Evolutionary conservation across 345 rosid species (phyloP), one percentile per base, ranked within the genome.

Genomic region (Draba incana): DNA sequence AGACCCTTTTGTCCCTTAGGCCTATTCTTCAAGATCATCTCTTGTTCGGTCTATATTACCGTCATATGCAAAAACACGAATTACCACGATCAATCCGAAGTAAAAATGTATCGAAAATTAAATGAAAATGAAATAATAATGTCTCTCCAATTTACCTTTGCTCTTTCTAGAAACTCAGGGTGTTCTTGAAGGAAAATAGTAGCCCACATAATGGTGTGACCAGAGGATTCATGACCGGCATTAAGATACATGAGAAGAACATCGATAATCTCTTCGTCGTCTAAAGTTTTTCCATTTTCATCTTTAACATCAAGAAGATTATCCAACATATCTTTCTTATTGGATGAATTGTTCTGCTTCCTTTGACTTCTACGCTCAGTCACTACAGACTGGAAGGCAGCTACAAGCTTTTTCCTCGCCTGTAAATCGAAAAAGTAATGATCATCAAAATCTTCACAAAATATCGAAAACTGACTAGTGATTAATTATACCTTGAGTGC

Each of bases 191-290:
- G 86, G 28, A 78, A 80, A 43, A 75, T 45, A 11, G 90, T 78
- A 9, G 94, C 85, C 97, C 97, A 90, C 90, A 90, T 92, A 2
- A 78, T 86, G 59, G 85, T 84, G 76, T 90, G 97, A 4, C 86
- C 96, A 3, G 97, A 90, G 53, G 98, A 92, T 79, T 92, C 98
- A 57, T 92, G 97, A 57, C 98, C 98, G 2, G 97, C 98, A 77
- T 93, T 90, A 71, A 93, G 80, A 78, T 93, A 93, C 97, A 88
- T 90, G 15, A 93, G 16, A 46, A 88, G 67, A 20, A 92, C 62
- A 76, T 93, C 97, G 1, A 93, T 83, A 70, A 90, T 88, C 58
- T 93, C 96, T 67, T 88, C 86, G 4, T 93, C 86, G 2, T 59
- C 70, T 61, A 93, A 74, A 71, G 69, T 81, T 68, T 81, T 78